Percentiles rank a stretch among this genome's conserved stretches.
These are phyloP conservation scores for Plasmodium cynomolgi DNA, from an alignment of 169 alveolate genomes.

Conservation along the genomic window DNA sequence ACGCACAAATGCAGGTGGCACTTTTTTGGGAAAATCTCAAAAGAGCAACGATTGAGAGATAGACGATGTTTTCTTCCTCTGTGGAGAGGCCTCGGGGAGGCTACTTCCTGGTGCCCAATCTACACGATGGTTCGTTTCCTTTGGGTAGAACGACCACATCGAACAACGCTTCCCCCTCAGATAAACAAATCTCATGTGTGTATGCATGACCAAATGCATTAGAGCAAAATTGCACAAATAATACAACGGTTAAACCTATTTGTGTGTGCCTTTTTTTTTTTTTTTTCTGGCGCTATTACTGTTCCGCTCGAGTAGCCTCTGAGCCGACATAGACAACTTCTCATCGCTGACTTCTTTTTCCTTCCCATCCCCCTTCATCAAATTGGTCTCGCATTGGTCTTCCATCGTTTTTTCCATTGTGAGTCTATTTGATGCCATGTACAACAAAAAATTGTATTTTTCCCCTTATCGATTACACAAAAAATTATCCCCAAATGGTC, in stretches of 20 bases:
- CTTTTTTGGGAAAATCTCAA: neutral
- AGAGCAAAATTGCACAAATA: neutral
- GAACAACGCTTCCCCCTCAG: neutral
- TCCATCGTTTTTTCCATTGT: conserved; percentile 7
- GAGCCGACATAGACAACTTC: conserved; percentile 26
- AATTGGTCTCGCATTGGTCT: conserved; percentile 9
- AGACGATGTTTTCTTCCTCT: neutral
- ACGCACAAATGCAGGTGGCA: neutral
- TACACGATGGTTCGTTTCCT: neutral
- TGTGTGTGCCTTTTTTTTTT: neutral
- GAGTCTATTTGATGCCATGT: neutral
- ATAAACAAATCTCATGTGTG: neutral
- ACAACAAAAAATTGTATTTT: conserved; percentile 3
- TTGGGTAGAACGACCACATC: neutral
- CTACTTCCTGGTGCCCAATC: neutral
- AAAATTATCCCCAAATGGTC: neutral
- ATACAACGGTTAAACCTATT: neutral
- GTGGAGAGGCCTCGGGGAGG: neutral
- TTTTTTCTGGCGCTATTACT: neutral
- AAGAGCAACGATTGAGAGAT: neutral
- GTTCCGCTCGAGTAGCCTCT: conserved; percentile 40
- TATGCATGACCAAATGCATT: neutral
- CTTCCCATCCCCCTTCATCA: conserved; percentile 11
- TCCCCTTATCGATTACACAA: neutral
- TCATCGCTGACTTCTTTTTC: conserved; percentile 1